These are phyloP conservation scores for Yarrowia yakushimensis DNA, from an alignment of 805 yeast genomes.

Conservation along the genomic window DNA sequence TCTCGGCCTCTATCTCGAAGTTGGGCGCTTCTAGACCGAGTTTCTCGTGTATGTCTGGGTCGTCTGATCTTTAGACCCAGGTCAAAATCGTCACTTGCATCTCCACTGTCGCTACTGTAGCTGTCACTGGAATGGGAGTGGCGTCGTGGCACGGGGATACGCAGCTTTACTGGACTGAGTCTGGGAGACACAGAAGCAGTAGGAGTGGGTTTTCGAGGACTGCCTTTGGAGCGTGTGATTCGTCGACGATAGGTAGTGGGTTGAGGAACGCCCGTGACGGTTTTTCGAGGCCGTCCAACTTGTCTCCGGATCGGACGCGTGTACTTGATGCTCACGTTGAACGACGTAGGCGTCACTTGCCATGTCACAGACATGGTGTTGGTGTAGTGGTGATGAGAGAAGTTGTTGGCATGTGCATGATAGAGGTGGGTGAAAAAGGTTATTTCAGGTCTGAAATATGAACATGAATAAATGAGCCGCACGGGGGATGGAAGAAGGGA, in stretches of 20 bases:
- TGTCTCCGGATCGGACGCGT: constrained; percentile 7
- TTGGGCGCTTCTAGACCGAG: neutral
- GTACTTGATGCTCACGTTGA: constrained; percentile 2
- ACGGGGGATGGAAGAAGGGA: too few species aligned
- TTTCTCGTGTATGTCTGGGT: neutral
- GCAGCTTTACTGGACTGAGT: constrained; percentile 6
- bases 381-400: neutral
- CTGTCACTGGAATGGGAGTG: neutral
- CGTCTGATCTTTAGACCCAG: neutral
- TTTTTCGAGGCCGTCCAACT: constrained; percentile 4
- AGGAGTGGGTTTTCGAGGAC: neutral
- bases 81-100: neutral
- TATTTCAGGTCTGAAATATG: too few species aligned
- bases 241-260: neutral
- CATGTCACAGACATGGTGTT: neutral
- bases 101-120: neutral
- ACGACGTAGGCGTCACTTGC: neutral
- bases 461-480: too few species aligned
- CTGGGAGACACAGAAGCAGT: neutral
- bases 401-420: neutral
- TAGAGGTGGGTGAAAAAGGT: neutral
- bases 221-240: neutral
- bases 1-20: neutral
- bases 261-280: neutral
- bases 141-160: neutral